These are phyloP conservation scores for Barnettozyma hawaiiensis DNA, from an alignment of 1,139 yeast species.

Conservation along the genomic window DNA sequence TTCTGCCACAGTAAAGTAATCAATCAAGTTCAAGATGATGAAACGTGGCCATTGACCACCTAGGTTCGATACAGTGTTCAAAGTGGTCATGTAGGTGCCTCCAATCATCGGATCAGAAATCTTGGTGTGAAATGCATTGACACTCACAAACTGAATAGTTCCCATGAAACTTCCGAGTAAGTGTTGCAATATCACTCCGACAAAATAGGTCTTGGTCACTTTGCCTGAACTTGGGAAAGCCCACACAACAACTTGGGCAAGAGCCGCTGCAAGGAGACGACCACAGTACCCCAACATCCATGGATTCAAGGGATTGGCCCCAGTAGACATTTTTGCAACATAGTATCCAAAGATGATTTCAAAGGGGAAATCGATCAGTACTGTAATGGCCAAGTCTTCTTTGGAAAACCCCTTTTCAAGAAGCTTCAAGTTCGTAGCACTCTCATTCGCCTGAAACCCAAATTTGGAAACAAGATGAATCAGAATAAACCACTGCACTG, in stretches of 20 bases:
- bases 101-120: slow-evolving; percentile 96
- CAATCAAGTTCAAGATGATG: slow-evolving; percentile 72
- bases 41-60: slow-evolving; percentile 98
- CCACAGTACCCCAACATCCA: slow-evolving; percentile 93
- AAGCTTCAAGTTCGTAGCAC: slow-evolving; percentile 86
- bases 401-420: slow-evolving; percentile 91
- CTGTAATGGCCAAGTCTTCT: slow-evolving; percentile 91
- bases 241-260: slow-evolving; percentile 71
- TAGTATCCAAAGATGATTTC: slow-evolving; percentile 93
- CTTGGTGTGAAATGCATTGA: slow-evolving; percentile 90
- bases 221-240: slow-evolving; percentile 53
- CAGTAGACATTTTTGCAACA: slow-evolving; percentile 92
- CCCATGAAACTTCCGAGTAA: slow-evolving; percentile 86
- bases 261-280: slow-evolving; percentile 63
- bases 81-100: slow-evolving; percentile 95
- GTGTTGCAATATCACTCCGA: slow-evolving; percentile 73
- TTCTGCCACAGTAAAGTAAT: slow-evolving; percentile 59
- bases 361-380: slow-evolving; percentile 90
- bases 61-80: slow-evolving; percentile 84
- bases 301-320: slow-evolving; percentile 65
- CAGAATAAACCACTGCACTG: slow-evolving; percentile 68
- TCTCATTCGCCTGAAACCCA: slow-evolving; percentile 94
- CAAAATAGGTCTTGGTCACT: slow-evolving; percentile 42
- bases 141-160: slow-evolving; percentile 90
- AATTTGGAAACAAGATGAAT: slow-evolving; percentile 78